These are phyloP conservation scores for Geoglossum glabrum DNA, from an alignment of 495 filamentous ascomycete species.

Conservation along the genomic window DNA sequence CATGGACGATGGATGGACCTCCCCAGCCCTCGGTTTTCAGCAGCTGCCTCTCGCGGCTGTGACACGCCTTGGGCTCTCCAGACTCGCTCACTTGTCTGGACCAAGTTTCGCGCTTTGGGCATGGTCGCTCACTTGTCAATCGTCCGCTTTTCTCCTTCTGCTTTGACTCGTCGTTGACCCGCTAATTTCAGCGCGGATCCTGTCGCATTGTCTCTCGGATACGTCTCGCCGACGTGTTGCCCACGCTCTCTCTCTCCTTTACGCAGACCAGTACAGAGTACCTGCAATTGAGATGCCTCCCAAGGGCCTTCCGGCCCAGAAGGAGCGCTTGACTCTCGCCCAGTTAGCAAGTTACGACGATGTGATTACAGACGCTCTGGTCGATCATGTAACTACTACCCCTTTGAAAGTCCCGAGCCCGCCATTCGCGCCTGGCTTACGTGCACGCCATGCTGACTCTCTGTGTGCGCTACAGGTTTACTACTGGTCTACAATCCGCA, in stretches of 20 bases:
- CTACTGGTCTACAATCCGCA: slow-evolving; percentile 90
- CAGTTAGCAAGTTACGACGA: slow-evolving; percentile 91
- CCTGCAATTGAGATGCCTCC: not conserved
- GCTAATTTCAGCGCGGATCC: not conserved
- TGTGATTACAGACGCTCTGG: slow-evolving; percentile 82
- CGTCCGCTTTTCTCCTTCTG: not conserved
- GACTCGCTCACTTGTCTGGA: not conserved
- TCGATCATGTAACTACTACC: slow-evolving; percentile 68
- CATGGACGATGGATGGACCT: not conserved
- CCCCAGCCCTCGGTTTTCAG: not conserved
- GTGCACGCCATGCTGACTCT: not conserved
- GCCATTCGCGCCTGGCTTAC: slow-evolving; percentile 5
- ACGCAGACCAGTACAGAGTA: not conserved
- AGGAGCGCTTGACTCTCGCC: slow-evolving; percentile 56
- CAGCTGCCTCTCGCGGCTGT: not conserved
- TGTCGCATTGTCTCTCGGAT: not conserved
- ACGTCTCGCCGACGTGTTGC: too few relatives aligned
- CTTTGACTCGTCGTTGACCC: not conserved
- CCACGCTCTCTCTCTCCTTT: not conserved
- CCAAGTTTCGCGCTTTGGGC: not conserved
- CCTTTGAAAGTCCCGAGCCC: not conserved
- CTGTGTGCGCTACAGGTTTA: slow-evolving; percentile 38
- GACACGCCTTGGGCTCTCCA: not conserved
- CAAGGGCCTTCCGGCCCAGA: slow-evolving; percentile 15
- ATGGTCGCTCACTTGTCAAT: not conserved